Base-by-base conservation (phyloP, 2,329 filamentous ascomycete species). In the Colletotrichum sp. region DNA sequence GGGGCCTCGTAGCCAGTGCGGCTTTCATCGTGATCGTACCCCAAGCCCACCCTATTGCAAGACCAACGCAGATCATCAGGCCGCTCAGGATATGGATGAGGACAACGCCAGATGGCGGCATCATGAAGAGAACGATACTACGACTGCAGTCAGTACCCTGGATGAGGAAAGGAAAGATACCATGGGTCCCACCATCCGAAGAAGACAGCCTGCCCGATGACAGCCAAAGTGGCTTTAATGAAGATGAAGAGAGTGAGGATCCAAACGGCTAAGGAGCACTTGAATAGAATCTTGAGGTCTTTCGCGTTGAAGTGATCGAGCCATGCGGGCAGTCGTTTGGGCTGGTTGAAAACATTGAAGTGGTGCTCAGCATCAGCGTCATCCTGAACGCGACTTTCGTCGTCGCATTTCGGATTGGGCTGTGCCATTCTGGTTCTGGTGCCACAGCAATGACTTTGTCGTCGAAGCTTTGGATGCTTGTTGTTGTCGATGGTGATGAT, bases 81-180 rank as follows among this genome's bases (percentile, higher is more conserved):
- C 43, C 43, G 43, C 43, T 52, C 12, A 52, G 10, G 10, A 52
- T 52, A 13, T 52, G 43, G 3, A 52, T 52, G n/a, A 52, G n/a
- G 6, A 52, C 43, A 21, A 52, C 43, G 2, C 43, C 43, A 21
- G 43, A 52, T 0, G 43, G 43, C n/a, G 43, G 43, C 43, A 52
- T 52, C 43, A 52, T 52, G 10, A 52, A 52, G 10, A 52, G 43
- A 7, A 52, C 43, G 43, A 52, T 52, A 13, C 43, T 52, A 13
- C 1, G n/a, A 21, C 43, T 1, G 0, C 43, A 2, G n/a, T 52
- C 6, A 52, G 43, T 13, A 52, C 10, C 1, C 10, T 2, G 6
- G 12, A 52, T 0, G 10, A 52, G n/a, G 6, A 4, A 21, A 13
- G n/a, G 0, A 24, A 52, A 21, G 12, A 48, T 12, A 12, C 10